A percentile compares a stretch with the other conserved stretches of the same genome.
Evolutionary conservation across 805 yeast genomes (phyloP).

Genomic region (baker's yeast (Saccharomyces cerevisiae)): DNA sequence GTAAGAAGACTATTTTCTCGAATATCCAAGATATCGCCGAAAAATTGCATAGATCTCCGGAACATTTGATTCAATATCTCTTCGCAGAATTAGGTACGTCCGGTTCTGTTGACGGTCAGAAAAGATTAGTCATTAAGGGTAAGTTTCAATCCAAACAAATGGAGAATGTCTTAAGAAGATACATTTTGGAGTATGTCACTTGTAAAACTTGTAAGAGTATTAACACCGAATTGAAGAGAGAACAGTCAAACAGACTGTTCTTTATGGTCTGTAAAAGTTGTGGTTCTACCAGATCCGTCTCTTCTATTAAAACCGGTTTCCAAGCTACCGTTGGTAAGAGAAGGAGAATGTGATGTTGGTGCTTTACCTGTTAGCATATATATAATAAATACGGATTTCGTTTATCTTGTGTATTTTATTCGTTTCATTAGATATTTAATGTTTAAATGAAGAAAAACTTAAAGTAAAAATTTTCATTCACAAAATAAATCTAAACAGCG

Average conservation of each 20-base stretch:
- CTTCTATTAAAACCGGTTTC: slow-evolving; percentile 98
- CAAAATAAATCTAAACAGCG: neutral
- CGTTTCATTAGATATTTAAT: slow-evolving; percentile 2
- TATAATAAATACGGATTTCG: slow-evolving; percentile 2
- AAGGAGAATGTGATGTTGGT: slow-evolving; percentile 44
- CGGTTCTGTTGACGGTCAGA: slow-evolving; percentile 97
- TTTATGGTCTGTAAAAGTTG: slow-evolving; percentile 96
- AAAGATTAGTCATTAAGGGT: slow-evolving; percentile 95
- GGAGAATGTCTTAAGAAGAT: slow-evolving; percentile 92
- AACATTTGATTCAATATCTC: slow-evolving; percentile 90
- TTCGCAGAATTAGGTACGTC: slow-evolving; percentile 99
- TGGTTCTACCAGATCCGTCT: slow-evolving; percentile 94
- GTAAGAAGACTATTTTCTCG: slow-evolving; percentile 93
- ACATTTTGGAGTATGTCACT: slow-evolving; percentile 93
- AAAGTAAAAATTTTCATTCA: slow-evolving; percentile 1
- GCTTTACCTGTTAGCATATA: slow-evolving; percentile 1
- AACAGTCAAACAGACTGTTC: slow-evolving; percentile 90
- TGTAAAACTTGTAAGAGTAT: slow-evolving; percentile 98
- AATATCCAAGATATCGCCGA: slow-evolving; percentile 92
- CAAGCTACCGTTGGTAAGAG: slow-evolving; percentile 94
- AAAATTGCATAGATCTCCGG: slow-evolving; percentile 92
- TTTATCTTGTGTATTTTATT: neutral
- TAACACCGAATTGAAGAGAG: slow-evolving; percentile 93
- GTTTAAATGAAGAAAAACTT: slow-evolving; percentile 1
- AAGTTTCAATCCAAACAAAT: slow-evolving; percentile 96